Evolutionary conservation across 345 rosid genomes (phyloP).

Genomic region (Pelargonium nanum): DNA sequence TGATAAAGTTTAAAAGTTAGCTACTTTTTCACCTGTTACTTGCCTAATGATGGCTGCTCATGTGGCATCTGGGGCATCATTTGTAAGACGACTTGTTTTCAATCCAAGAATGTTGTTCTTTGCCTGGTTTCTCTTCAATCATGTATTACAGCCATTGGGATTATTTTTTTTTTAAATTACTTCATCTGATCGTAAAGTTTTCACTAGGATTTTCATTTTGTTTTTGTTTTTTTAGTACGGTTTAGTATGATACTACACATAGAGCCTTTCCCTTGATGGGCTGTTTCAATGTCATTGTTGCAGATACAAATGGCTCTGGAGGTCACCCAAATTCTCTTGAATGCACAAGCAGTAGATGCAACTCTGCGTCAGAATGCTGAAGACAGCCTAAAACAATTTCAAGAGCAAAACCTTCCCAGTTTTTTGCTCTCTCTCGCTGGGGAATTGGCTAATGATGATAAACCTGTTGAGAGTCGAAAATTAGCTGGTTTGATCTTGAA

Average conservation of each 20-base stretch:
- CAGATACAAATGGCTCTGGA: constrained; percentile 20
- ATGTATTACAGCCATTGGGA: neutral
- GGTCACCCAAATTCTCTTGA: constrained; percentile 40
- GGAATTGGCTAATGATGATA: constrained; percentile 36
- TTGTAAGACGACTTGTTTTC: neutral
- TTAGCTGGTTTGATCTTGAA: constrained; percentile 37
- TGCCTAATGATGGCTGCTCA: neutral
- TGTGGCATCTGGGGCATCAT: neutral
- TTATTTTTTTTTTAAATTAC: too few relatives aligned
- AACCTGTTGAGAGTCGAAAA: constrained; percentile 40
- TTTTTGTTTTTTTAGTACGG: too few relatives aligned
- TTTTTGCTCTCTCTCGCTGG: constrained; percentile 33
- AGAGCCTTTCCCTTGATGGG: neutral
- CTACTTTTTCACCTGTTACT: neutral
- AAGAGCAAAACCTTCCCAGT: constrained; percentile 35
- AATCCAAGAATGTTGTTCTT: neutral
- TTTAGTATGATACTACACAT: too few relatives aligned
- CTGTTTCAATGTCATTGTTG: neutral
- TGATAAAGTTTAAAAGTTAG: neutral
- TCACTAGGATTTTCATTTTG: too few relatives aligned
- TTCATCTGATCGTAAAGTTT: neutral
- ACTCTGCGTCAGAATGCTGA: constrained; percentile 36
- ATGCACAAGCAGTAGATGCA: constrained; percentile 43
- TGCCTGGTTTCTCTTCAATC: neutral
- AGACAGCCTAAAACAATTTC: constrained; percentile 33